Percentiles rank a stretch among this genome's conserved stretches.
phyloP scores from a whole-genome alignment of 257 asterid species.

The Solanum etuberosum region DNA sequence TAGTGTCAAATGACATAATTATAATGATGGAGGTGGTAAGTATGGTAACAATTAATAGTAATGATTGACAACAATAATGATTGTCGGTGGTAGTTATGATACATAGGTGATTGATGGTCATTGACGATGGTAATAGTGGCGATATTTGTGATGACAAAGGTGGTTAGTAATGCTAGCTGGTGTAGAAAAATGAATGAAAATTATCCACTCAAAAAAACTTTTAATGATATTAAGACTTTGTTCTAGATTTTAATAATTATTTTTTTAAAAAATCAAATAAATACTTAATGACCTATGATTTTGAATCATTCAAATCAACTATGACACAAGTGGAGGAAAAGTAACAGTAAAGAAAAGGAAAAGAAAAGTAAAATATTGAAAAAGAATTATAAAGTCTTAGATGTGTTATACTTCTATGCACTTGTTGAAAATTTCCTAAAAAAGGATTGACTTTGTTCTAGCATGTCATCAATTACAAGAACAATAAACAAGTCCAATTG shows the following conservation, averaged over 20 bases:
- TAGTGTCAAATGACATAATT: too few species aligned
- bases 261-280: too few species aligned
- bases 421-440: not conserved
- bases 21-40: not conserved
- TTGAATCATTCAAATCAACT: not conserved
- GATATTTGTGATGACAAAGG: too few species aligned
- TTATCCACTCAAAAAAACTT: too few species aligned
- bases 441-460: not conserved
- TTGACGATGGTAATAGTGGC: too few species aligned
- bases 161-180: too few species aligned
- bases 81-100: not conserved
- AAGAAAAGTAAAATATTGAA: not conserved
- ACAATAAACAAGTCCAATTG: not conserved
- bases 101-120: not conserved
- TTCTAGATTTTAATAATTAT: too few species aligned
- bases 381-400: not conserved
- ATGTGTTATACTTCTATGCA: too few species aligned
- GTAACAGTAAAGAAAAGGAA: not conserved
- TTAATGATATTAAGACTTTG: too few species aligned
- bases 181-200: too few species aligned
- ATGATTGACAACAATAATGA: not conserved
- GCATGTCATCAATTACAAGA: not conserved
- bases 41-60: not conserved
- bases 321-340: not conserved
- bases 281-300: too few species aligned